Conservation (phyloP, 1,284 basidiomycete species). For the Ceratobasidium sp. region DNA sequence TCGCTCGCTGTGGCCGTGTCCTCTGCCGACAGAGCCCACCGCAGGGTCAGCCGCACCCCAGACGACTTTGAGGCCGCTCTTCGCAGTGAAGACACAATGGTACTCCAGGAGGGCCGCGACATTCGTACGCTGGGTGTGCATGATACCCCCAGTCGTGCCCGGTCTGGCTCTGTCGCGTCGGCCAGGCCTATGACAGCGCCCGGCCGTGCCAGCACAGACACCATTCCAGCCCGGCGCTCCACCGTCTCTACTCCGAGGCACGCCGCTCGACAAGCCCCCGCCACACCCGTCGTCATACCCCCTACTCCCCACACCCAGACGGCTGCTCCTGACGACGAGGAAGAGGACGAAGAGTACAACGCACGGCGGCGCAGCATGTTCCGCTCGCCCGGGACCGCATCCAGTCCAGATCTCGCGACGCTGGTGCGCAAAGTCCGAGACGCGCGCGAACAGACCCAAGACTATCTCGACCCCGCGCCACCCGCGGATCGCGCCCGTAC, state of each 20-base stretch:
- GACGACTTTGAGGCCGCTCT: slow-evolving; percentile 83
- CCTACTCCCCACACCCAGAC: slow-evolving; percentile 63
- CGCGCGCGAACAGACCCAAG: slow-evolving; percentile 59
- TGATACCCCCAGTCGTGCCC: slow-evolving; percentile 55
- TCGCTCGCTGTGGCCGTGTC: slow-evolving; percentile 15
- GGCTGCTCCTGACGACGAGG: slow-evolving; percentile 56
- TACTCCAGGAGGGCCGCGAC: slow-evolving; percentile 76
- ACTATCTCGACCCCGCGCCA: slow-evolving; percentile 50
- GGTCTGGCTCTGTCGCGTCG: slow-evolving; percentile 49
- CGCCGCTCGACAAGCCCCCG: slow-evolving; percentile 34
- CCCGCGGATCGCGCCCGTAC: slow-evolving; percentile 58
- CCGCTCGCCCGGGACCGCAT: slow-evolving; percentile 86
- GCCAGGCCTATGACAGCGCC: slow-evolving; percentile 51
- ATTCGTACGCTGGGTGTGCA: slow-evolving; percentile 72
- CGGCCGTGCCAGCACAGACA: slow-evolving; percentile 62
- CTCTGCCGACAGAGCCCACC: slow-evolving; percentile 24
- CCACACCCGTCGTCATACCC: slow-evolving; percentile 63
- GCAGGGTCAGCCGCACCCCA: slow-evolving; percentile 65
- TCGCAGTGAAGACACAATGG: slow-evolving; percentile 71
- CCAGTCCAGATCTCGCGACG: slow-evolving; percentile 88
- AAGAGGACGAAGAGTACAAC: slow-evolving; percentile 66
- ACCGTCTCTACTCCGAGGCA: slow-evolving; percentile 29
- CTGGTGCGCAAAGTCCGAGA: slow-evolving; percentile 84
- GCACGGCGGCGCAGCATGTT: slow-evolving; percentile 86
- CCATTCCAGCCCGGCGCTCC: slow-evolving; percentile 30